A percentile compares a stretch with the other conserved stretches of the same genome.
These are phyloP conservation scores for Besnoitia besnoiti DNA, from an alignment of 169 alveolate genomes.

Conservation along the genomic window DNA sequence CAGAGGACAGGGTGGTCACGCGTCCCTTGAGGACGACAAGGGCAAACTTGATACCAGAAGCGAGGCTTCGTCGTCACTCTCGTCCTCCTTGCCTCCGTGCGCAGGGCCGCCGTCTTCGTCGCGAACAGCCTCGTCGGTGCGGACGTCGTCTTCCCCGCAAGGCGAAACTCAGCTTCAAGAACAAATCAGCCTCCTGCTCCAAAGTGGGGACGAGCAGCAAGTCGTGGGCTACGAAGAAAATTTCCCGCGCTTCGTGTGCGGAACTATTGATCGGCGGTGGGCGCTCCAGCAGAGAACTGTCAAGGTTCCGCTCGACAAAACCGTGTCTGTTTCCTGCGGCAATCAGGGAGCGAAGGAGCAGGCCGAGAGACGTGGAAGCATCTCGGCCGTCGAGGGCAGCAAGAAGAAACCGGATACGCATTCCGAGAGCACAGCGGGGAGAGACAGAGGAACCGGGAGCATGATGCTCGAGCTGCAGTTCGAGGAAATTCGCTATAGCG, in stretches of 20 bases:
- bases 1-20: background rate
- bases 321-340: background rate
- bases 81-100: background rate
- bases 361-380: background rate
- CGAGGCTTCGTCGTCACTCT: too few species aligned
- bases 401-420: conserved; percentile 7
- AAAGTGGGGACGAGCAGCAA: conserved; percentile 22
- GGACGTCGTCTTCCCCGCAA: background rate
- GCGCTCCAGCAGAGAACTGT: conserved; percentile 62
- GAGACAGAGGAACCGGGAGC: background rate
- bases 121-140: background rate
- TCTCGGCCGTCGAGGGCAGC: conserved; percentile 1
- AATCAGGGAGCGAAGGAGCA: background rate
- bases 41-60: background rate
- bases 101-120: background rate
- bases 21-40: background rate
- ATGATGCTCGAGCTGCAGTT: conserved; percentile 11
- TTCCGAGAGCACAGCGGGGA: conserved; percentile 13
- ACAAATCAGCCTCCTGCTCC: background rate
- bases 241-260: conserved; percentile 69
- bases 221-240: conserved; percentile 59
- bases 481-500: conserved; percentile 22
- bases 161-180: background rate
- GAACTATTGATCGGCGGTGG: conserved; percentile 68
- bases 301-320: conserved; percentile 18